Evolutionary conservation across 2,329 filamentous ascomycete species (phyloP).

Genomic region (Cladophialophora immunda): DNA sequence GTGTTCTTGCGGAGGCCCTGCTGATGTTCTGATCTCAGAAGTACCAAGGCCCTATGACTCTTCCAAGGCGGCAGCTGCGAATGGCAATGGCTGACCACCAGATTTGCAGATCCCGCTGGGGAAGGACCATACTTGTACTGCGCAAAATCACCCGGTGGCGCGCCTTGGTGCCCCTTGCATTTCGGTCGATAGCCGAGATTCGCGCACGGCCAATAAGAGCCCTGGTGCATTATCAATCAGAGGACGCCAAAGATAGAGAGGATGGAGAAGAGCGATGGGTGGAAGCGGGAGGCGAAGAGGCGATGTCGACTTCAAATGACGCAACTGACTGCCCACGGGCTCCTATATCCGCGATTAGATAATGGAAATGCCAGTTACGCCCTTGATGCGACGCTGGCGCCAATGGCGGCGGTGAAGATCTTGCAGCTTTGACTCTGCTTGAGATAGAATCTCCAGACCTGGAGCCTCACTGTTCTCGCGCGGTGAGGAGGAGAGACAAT

Average conservation of each 20-base stretch:
- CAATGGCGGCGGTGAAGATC: neutral
- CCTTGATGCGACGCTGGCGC: neutral
- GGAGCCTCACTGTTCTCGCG: neutral
- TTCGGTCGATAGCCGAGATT: neutral
- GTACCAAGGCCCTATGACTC: neutral
- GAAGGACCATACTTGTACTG: neutral
- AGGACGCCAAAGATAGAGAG: conserved; percentile 4
- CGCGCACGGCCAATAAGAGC: neutral
- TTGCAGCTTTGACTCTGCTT: neutral
- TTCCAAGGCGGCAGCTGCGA: neutral
- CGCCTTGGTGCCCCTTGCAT: neutral
- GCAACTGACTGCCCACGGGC: neutral
- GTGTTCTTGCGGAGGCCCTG: neutral
- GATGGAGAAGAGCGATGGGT: conserved; percentile 3
- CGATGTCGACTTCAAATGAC: neutral
- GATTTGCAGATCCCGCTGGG: conserved; percentile 6
- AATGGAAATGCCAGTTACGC: neutral
- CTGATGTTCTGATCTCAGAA: conserved; percentile 19
- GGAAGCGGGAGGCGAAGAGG: neutral
- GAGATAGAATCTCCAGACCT: neutral
- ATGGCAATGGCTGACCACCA: conserved; percentile 21
- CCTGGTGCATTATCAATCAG: neutral
- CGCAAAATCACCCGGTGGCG: neutral
- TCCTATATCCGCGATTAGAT: conserved; percentile 6
- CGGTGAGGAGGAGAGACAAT: conserved; percentile 14